Evolutionary conservation across 2,329 filamentous ascomycete genomes (phyloP), one percentile per base, ranked within the genome.

Genomic region (Geosmithia putterillii): DNA sequence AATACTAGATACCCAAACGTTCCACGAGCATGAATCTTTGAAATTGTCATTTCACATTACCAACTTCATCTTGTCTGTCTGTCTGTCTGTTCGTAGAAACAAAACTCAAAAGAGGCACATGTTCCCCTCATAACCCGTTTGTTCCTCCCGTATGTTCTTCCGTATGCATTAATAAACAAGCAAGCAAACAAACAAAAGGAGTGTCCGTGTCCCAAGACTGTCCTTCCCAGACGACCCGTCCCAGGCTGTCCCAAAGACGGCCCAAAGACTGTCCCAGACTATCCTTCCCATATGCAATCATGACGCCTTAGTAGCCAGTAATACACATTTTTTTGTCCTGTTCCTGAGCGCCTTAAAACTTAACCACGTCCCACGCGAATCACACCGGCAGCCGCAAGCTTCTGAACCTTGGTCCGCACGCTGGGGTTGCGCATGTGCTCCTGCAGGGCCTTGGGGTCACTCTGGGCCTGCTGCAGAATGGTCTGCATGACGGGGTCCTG

Each of bases 401-500:
- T 95, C 72, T 95, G 87, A 50, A 98, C 84, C 76, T 95, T 95
- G 54, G 76, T 76, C 47, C 81, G 75, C 52, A 98, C 85, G 46
- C 73, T 75, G 1, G 87, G 77, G 70, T 96, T 98, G 71, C 81
- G 86, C 86, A 98, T 95, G 66, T 98, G 94, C 63, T 98, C 90
- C 60, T 94, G 83, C 49, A 98, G 76, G 39, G 92, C 92, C 41
- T 83, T 83, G 17, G 92, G 92, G 57, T 98, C 86, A 44, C 79
- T 80, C 73, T 96, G 94, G 39, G 92, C 92, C 68, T 98, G 92
- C 63, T 96, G 89, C 45, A 96, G 77, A 52, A 95, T 95, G 51
- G 83, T 84, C 68, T 98, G 88, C 90, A 98, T 96, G 58, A 98
- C 82, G 15, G 92, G 92, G 58, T 98, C 92, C 63, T 89, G 82